phyloP scores from a whole-genome alignment of 2,329 filamentous ascomycete species.

The Pyricularia sp. region DNA sequence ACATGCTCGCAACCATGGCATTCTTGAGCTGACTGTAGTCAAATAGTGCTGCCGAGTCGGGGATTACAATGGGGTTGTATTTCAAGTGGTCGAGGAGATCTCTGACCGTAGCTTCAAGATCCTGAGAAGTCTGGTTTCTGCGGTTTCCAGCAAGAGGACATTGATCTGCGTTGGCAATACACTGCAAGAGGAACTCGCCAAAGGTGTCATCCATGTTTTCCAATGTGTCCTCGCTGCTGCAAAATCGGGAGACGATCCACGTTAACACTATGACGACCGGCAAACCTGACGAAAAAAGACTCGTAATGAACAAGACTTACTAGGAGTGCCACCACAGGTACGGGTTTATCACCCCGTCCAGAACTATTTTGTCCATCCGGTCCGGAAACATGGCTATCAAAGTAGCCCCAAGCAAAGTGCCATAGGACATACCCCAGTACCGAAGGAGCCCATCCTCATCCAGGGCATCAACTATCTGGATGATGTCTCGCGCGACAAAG shows the following conservation, averaged over 20 bases:
- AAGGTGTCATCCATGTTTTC: conserved; percentile 15
- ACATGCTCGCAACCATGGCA: conserved; percentile 14
- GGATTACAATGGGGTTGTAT: conserved; percentile 13
- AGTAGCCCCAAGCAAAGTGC: conserved; percentile 26
- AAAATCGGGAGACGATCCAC: background rate
- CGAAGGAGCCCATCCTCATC: conserved; percentile 27
- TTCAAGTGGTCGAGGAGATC: conserved; percentile 15
- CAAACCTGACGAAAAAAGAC: background rate
- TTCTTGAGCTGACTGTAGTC: conserved; percentile 14
- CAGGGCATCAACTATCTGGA: conserved; percentile 32
- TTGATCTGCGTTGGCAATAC: conserved; percentile 14
- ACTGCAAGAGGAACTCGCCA: conserved; percentile 15
- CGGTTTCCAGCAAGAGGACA: conserved; percentile 15
- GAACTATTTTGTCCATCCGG: conserved; percentile 4
- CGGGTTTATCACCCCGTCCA: conserved; percentile 6
- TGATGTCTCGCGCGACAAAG: conserved; percentile 33
- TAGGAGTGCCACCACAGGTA: conserved; percentile 1
- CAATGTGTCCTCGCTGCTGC: background rate
- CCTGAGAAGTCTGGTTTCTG: conserved; percentile 14
- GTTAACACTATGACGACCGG: background rate
- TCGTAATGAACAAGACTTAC: background rate
- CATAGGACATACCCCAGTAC: conserved; percentile 32
- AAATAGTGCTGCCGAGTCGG: conserved; percentile 6
- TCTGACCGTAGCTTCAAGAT: conserved; percentile 16
- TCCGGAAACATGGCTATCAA: conserved; percentile 28